Percentiles rank a stretch among this genome's conserved stretches.
Evolutionary conservation across 164 flowering plant species (phyloP).

Genomic region (Chimonanthus praecox): DNA sequence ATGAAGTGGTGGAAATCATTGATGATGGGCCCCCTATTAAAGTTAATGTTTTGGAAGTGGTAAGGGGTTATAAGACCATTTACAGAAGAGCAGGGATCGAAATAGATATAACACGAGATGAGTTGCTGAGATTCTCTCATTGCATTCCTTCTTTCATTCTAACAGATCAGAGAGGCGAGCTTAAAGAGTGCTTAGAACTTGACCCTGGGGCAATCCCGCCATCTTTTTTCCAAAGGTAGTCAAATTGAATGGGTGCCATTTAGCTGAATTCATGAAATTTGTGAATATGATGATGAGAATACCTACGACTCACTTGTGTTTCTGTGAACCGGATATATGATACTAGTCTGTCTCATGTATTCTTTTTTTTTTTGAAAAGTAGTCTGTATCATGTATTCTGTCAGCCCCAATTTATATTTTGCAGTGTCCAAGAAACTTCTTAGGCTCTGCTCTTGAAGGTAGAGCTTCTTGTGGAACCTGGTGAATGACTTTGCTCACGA

Average conservation of each 20-base stretch:
- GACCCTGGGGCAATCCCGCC: conserved; percentile 38
- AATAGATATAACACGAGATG: conserved; percentile 18
- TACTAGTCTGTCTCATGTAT: no score
- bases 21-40: conserved; percentile 12
- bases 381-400: no score
- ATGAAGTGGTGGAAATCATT: conserved; percentile 45
- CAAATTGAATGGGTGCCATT: neutral
- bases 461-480: no score
- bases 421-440: no score
- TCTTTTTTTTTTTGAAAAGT: no score
- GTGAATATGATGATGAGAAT: neutral
- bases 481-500: no score
- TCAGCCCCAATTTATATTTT: no score
- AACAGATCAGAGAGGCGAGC: conserved; percentile 18
- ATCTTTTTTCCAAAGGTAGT: neutral
- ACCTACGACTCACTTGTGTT: neutral
- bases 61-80: conserved; percentile 22
- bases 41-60: conserved; percentile 24
- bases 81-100: conserved; percentile 13
- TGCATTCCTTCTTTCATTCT: conserved; percentile 42
- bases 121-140: conserved; percentile 43
- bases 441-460: no score
- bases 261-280: neutral
- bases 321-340: no score
- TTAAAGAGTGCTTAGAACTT: conserved; percentile 38